Base-by-base conservation (phyloP, 441 rosid genomes). In the Capsella rubella region DNA sequence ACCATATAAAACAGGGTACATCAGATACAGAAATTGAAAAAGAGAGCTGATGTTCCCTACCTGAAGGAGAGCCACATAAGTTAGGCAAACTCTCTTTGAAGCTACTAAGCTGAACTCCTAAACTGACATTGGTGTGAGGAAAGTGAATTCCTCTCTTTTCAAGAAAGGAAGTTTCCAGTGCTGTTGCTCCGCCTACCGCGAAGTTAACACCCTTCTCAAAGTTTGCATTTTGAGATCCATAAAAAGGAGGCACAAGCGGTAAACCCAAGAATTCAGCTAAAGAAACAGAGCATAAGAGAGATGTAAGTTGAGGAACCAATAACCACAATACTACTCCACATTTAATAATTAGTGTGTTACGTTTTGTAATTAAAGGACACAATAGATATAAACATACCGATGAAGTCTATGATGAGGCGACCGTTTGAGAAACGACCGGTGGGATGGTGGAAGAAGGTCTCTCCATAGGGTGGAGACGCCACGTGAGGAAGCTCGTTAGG, bases 101-200 rank as follows among this genome's bases (percentile, higher is more conserved):
- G 60, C 62, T 74, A 3, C 28, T 53, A 60, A 84, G 13, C 77
- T 87, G 83, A 60, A 60, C 80, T 14, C 69, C 56, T 64, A 87
- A 51, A 62, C 87, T 80, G 5, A 45, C 5, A 1, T 82, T 80
- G 6, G 86, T 72, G 49, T 10, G 5, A 13, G 53, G 11, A 54
- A n/a, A 28, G 27, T 37, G 15, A 27, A 84, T 49, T 40, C 83
- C 86, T 53, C 54, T 78, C 12, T 74, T 68, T 14, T 71, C 70
- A 12, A 85, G 74, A 74, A 82, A 80, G 0, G 76, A 42, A 60
- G n/a, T 21, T 15, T 84, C 82, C 50, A 87, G 53, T n/a, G 86
- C 89, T 0, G 84, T 85, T 21, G 88, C 89, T 2, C 86, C 87
- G 0, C 67, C 86, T 7, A 85, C 84, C 0, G 89, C 91, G 14